Evolutionary conservation across 2,329 filamentous ascomycete genomes (phyloP), one percentile per base, ranked within the genome.

Genomic region (Gremmenia infestans): DNA sequence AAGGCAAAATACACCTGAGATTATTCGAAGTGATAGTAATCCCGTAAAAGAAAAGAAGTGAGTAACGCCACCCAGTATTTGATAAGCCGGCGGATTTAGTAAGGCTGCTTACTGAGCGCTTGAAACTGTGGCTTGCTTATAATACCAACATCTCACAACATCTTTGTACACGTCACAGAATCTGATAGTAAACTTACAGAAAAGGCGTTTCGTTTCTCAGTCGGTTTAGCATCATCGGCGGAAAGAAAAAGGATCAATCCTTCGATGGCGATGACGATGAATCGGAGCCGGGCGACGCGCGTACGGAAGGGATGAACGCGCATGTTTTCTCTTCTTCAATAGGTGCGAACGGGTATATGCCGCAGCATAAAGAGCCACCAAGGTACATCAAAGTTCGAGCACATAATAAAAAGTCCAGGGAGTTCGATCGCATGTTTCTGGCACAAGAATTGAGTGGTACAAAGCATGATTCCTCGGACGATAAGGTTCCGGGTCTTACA

Each of bases 171-270:
- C n/a, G 17, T 22, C 22, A 45, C 42, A 32, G 45, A 14, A 17
- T 37, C 57, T 62, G 37, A 62, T 48, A 36, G 11, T 32, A 12
- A 39, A 36, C 43, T 23, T 53, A 55, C 66, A 96, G 88, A 72
- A 97, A 96, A 75, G 87, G 89, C 28, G 83, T 88, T 17, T 96
- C 91, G 14, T 96, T 99, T 70, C 81, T 99, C 28, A 95, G 91
- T 71, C 88, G 91, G 53, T 80, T 87, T 53, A 80, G 78, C 65
- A 85, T 97, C 71, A 88, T 89, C 37, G 80, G 81, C 59, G 81
- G 79, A 58, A 91, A 91, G 75, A 95, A 88, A 72, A 91, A 88
- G 69, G 82, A 83, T 58, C 63, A 67, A 15, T 40, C 61, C 45
- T 75, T 80, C 28, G 79, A 81, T 55, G 77, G 78, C 43, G 70